Conservation (phyloP, 2,329 filamentous ascomycete genomes). For the Phialemonium atrogriseum region DNA sequence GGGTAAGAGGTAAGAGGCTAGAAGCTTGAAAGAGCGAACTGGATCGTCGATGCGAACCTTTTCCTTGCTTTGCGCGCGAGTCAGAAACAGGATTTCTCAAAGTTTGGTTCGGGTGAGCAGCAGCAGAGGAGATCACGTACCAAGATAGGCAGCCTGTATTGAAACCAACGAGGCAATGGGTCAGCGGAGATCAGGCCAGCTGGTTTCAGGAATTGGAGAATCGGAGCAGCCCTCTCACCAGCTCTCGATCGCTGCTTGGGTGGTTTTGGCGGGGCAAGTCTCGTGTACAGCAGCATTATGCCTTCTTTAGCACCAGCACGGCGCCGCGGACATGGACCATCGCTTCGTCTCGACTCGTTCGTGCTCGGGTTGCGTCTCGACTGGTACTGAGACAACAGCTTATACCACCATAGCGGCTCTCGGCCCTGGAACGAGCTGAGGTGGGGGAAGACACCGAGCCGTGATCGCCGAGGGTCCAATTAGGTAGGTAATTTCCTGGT, state of each 20-base stretch:
- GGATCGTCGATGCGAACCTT: constrained; percentile 31
- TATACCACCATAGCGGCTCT: no score
- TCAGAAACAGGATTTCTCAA: constrained; percentile 10
- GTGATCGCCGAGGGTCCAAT: no score
- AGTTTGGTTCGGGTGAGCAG: background rate
- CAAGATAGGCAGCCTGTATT: constrained; percentile 41
- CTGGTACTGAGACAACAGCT: no score
- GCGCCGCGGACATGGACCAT: background rate
- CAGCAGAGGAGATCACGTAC: constrained; percentile 26
- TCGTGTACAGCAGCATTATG: constrained; percentile 51
- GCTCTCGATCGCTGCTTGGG: constrained; percentile 53
- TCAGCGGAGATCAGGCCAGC: constrained; percentile 15
- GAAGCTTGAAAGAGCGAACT: background rate
- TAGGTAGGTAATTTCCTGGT: no score
- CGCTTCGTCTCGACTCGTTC: no score
- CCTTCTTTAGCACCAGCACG: no score
- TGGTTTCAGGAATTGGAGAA: constrained; percentile 3
- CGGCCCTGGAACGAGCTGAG: no score
- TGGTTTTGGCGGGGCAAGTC: constrained; percentile 45
- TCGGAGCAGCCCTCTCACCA: constrained; percentile 31
- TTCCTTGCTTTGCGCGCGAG: constrained; percentile 34
- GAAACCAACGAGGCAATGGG: constrained; percentile 4
- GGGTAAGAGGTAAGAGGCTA: background rate
- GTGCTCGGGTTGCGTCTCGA: no score
- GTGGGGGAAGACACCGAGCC: no score